Evolutionary conservation across 1,139 yeast species (phyloP).

Genomic region (Pichia sp.): DNA sequence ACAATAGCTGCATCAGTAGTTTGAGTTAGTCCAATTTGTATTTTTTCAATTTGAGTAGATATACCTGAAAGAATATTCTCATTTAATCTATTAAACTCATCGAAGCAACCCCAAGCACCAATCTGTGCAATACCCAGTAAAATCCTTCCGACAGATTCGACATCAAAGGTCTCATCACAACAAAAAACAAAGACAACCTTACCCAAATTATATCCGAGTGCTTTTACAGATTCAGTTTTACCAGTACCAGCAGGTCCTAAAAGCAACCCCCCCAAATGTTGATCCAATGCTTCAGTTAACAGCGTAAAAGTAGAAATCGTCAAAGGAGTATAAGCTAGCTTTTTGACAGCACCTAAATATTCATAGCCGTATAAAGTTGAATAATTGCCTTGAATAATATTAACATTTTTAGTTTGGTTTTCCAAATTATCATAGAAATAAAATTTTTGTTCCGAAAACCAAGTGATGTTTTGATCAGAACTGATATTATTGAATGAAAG

Average conservation of each 20-base stretch:
- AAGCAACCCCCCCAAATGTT: constrained; percentile 81
- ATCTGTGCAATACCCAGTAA: constrained; percentile 77
- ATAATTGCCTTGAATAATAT: constrained; percentile 49
- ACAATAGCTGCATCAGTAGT: constrained; percentile 32
- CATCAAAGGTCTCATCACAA: constrained; percentile 88
- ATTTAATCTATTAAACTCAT: constrained; percentile 83
- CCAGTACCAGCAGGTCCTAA: constrained; percentile 99
- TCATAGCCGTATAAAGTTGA: constrained; percentile 68
- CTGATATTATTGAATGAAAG: constrained; percentile 24
- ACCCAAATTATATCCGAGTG: constrained; percentile 76
- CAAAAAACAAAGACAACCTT: constrained; percentile 78
- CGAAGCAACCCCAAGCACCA: constrained; percentile 96
- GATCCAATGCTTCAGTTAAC: constrained; percentile 70
- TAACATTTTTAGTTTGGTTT: constrained; percentile 35
- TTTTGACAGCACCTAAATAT: constrained; percentile 70
- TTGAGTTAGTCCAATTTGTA: constrained; percentile 48
- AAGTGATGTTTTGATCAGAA: constrained; percentile 30
- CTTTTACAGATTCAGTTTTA: constrained; percentile 86
- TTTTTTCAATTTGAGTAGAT: constrained; percentile 71
- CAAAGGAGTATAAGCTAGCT: constrained; percentile 73
- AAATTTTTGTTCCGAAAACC: constrained; percentile 55
- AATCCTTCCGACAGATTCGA: constrained; percentile 71
- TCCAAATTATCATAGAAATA: constrained; percentile 33
- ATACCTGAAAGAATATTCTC: constrained; percentile 74
- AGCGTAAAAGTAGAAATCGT: constrained; percentile 59